Base-by-base conservation (phyloP, 2,329 filamentous ascomycete genomes). In the Microsporum canis region DNA sequence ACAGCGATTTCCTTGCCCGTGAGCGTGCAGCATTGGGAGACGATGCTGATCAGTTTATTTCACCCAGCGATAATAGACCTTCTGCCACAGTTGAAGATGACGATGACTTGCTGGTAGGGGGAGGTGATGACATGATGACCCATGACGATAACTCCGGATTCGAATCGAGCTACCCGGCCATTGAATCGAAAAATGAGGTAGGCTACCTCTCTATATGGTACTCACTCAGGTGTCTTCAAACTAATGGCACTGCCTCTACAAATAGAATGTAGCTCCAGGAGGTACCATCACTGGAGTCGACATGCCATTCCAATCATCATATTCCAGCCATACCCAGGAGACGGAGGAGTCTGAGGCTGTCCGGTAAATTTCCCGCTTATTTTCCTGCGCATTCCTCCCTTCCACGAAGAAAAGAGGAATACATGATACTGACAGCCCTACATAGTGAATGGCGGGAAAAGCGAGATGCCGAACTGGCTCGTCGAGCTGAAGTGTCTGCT, bases 21-120 rank as follows among this genome's bases (percentile, higher is more conserved):
- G 94, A 99, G 78, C 89, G 91, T 71, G 94, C 91, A 64, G 77
- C 87, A 17, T 84, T 99, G 5, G 94, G 94, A 66, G 94, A 96
- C 65, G 94, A 97, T 74, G 94, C 94, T 63, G 84, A 91, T 69
- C 88, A 91, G 78, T 99, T 99, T 75, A 82, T 87, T 65, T 88
- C 88, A 36, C 82, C 84, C 63, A 85, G 87, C 70, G 89, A 95
- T 65, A 73, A 74, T 58, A 55, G 51, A 36, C 51, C 51, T 8
- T 55, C 51, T 23, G 70, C 68, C 74, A 84, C 84, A 45, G 81
- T 84, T 60, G 85, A 87, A 68, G 81, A 78, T 60, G 84, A 88
- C 66, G 85, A 94, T 70, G 79, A 95, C 62, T 81, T 91, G 58
- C 84, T 84, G 57, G 85, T 83, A 57, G 86, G 80, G 65, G 81